phyloP scores from a whole-genome alignment of 1,284 basidiomycete species.

The Hemileia vastatrix region DNA sequence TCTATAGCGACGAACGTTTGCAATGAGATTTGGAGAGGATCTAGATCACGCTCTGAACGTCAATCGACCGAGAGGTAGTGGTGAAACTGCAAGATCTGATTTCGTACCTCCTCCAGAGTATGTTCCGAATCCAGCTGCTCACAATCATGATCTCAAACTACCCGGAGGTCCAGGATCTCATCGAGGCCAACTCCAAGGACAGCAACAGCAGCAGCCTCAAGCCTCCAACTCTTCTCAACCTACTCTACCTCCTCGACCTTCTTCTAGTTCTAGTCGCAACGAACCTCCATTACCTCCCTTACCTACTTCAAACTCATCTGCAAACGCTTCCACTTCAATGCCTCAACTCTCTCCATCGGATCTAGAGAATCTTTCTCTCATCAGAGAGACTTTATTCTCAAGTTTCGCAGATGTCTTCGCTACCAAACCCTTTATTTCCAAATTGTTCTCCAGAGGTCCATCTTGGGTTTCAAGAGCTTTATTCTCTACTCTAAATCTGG shows the following conservation, averaged over 20 bases:
- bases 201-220: not conserved
- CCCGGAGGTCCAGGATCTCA: not conserved
- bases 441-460: constrained; percentile 55
- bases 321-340: constrained; percentile 10
- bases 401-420: constrained; percentile 60
- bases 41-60: constrained; percentile 65
- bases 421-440: constrained; percentile 51
- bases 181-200: constrained; percentile 23
- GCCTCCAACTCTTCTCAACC: constrained; percentile 23
- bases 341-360: constrained; percentile 16
- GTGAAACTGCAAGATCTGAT: not conserved
- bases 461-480: constrained; percentile 64
- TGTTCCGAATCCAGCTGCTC: not conserved
- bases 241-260: constrained; percentile 37
- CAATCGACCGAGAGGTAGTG: constrained; percentile 39
- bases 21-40: constrained; percentile 61
- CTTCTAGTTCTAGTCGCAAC: constrained; percentile 26
- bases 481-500: constrained; percentile 62
- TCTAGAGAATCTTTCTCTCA: constrained; percentile 47
- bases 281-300: constrained; percentile 26
- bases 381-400: constrained; percentile 70
- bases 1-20: constrained; percentile 68
- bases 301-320: constrained; percentile 33
- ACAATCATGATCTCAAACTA: not conserved
- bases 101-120: not conserved